phyloP scores from a whole-genome alignment of 1,284 basidiomycete species.

The Ceratobasidium papillatum region DNA sequence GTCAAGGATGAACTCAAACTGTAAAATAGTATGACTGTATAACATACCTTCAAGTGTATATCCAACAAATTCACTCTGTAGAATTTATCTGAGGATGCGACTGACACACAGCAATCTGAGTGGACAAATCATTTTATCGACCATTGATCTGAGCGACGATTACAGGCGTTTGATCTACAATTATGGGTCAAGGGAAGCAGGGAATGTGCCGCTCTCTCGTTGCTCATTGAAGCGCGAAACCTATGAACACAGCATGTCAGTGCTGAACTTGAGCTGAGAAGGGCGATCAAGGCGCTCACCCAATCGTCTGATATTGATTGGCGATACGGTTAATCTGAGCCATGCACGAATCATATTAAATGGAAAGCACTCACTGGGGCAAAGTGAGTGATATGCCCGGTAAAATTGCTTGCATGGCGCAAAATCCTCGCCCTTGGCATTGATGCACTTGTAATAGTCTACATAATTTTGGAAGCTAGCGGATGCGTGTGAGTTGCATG shows the following conservation, averaged over 20 bases:
- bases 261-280: conserved; percentile 39
- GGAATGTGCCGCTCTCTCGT: conserved; percentile 91
- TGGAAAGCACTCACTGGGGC: conserved; percentile 83
- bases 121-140: conserved; percentile 18
- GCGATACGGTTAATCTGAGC: conserved; percentile 19
- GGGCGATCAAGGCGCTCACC: conserved; percentile 59
- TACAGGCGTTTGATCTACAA: conserved; percentile 31
- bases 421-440: conserved; percentile 98
- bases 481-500: conserved; percentile 14
- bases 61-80: background rate
- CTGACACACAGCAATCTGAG: conserved; percentile 3
- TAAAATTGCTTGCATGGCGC: conserved; percentile 99
- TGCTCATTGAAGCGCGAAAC: conserved; percentile 91
- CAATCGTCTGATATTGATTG: conserved; percentile 73
- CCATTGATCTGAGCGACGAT: conserved; percentile 24
- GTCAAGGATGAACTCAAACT: conserved; percentile 29
- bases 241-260: conserved; percentile 55
- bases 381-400: conserved; percentile 94
- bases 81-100: background rate
- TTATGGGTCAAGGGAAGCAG: conserved; percentile 84
- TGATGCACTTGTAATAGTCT: conserved; percentile 97
- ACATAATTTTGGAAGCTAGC: conserved; percentile 92
- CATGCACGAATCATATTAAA: background rate
- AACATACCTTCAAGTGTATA: conserved; percentile 8
- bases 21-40: conserved; percentile 16